Evolutionary conservation across 306 rosid species (phyloP).

Genomic region (Malus fusca): DNA sequence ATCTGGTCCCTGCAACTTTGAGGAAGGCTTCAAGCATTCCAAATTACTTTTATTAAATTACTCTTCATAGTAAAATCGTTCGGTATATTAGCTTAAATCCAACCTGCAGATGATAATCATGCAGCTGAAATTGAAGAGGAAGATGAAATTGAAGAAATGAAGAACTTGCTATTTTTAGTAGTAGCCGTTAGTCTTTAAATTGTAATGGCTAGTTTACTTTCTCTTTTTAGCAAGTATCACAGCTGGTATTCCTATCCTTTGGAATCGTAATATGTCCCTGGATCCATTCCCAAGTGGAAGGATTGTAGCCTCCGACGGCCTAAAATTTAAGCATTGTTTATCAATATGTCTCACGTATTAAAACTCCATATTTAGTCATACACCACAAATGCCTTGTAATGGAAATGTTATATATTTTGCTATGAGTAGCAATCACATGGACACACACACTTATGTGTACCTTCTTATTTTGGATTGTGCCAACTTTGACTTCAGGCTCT

Average conservation of each 20-base stretch:
- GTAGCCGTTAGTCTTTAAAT: too few relatives aligned
- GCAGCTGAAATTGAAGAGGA: too few relatives aligned
- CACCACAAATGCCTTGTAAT: neutral
- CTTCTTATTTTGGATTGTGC: neutral
- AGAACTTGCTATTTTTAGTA: too few relatives aligned
- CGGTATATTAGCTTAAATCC: too few relatives aligned
- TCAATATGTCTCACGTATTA: neutral
- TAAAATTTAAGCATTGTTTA: neutral
- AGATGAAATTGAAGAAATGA: too few relatives aligned
- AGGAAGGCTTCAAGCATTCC: neutral
- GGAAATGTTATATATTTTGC: neutral
- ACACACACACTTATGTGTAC: neutral
- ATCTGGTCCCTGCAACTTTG: neutral
- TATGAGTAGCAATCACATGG: neutral
- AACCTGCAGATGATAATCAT: too few relatives aligned
- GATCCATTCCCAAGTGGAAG: too few relatives aligned
- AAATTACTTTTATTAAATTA: neutral
- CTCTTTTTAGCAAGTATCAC: too few relatives aligned
- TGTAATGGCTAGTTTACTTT: too few relatives aligned
- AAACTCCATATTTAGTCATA: neutral
- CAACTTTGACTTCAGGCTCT: neutral
- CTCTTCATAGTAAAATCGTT: neutral
- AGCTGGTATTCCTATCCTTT: too few relatives aligned
- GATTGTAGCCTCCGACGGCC: too few relatives aligned
- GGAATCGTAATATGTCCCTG: too few relatives aligned